Evolutionary conservation across 768 basidiomycete species (phyloP).

Genomic region (Tulasnella sp.): DNA sequence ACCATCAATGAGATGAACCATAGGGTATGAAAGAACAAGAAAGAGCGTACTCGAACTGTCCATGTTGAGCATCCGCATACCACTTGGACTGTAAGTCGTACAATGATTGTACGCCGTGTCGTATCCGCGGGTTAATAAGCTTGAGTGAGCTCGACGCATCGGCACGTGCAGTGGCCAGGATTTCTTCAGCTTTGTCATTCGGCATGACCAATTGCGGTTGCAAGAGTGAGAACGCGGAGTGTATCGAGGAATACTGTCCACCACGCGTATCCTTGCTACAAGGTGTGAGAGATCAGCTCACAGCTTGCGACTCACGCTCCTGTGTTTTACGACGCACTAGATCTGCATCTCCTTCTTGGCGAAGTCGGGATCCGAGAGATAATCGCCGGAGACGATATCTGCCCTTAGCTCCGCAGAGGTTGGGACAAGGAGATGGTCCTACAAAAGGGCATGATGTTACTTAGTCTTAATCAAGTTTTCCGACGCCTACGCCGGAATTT

Average conservation of each 20-base stretch:
- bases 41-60: slow-evolving; percentile 6
- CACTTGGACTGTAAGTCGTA: slow-evolving; percentile 5
- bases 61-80: slow-evolving; percentile 9
- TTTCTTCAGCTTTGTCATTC: background rate
- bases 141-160: background rate
- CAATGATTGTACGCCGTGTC: background rate
- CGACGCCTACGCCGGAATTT: no score
- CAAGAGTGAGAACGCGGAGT: slow-evolving; percentile 16
- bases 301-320: background rate
- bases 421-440: slow-evolving; percentile 16
- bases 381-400: slow-evolving; percentile 13
- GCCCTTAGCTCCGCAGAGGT: slow-evolving; percentile 9
- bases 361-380: slow-evolving; percentile 12
- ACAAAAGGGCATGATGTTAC: background rate
- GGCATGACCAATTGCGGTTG: background rate
- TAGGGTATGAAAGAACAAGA: background rate
- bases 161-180: background rate
- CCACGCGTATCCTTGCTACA: slow-evolving; percentile 6
- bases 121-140: background rate
- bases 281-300: background rate
- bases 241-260: slow-evolving; percentile 14
- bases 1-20: background rate
- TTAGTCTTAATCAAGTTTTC: background rate
- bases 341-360: background rate
- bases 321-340: slow-evolving; percentile 1